These are phyloP conservation scores for Mycena latifolia DNA, from an alignment of 768 basidiomycete genomes.

Conservation along the genomic window DNA sequence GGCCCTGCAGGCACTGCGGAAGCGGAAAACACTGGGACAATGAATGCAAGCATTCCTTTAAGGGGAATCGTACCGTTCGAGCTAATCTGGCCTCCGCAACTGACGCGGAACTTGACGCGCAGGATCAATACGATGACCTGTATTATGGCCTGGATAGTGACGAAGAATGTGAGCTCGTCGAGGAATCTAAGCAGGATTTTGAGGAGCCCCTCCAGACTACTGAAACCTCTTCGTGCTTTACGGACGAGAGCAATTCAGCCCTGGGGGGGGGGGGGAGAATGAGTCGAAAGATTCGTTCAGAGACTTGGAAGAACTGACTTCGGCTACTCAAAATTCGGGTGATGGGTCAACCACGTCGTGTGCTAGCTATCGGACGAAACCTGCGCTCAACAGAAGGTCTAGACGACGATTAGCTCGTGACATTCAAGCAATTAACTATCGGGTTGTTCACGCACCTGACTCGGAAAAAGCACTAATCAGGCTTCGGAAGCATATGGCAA, in stretches of 20 bases:
- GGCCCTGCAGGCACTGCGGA: background rate
- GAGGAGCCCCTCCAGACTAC: background rate
- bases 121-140: background rate
- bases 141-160: background rate
- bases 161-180: background rate
- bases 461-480: background rate
- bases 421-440: background rate
- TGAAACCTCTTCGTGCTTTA: background rate
- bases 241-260: background rate
- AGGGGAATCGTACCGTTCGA: slow-evolving; percentile 26
- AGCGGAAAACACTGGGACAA: slow-evolving; percentile 2
- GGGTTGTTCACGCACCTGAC: background rate
- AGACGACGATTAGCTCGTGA: background rate
- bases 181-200: background rate
- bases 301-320: background rate
- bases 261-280: background rate
- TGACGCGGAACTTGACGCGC: background rate
- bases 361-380: slow-evolving; percentile 7
- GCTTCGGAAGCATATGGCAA: slow-evolving; percentile 11
- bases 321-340: no score
- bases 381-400: background rate
- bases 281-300: background rate
- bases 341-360: no score
- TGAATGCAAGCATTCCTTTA: slow-evolving; percentile 12
- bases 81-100: slow-evolving; percentile 31